Evolutionary conservation across 2,329 filamentous ascomycete species (phyloP), one percentile per base, ranked within the genome.

Genomic region (Lachnellula subtilissima): DNA sequence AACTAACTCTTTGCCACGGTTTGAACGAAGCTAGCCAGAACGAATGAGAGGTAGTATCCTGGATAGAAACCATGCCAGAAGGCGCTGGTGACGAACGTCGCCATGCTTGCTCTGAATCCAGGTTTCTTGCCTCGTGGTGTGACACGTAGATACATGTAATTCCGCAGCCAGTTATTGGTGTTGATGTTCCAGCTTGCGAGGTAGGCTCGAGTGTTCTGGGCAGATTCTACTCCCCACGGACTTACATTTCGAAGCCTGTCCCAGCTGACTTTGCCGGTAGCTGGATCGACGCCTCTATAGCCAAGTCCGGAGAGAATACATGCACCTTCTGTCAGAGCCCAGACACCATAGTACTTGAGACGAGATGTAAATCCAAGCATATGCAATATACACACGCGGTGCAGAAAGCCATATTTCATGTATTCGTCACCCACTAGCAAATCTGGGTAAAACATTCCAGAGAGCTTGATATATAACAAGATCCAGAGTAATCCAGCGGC

Each of bases 31-130:
- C 91, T 91, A 1, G 89, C 94, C 7, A 97, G 79, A 42, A 97
- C 75, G 67, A 99, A 99, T 5, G 88, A 82, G 58, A 99, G 75
- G 72, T 97, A 97, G 73, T 99, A 99, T 5, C 94, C 94, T 0
- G 94, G 93, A 64, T 96, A 95, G 74, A 99, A 99, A 32, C 94
- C 94, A 69, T 99, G 94, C 94, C 94, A 99, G 64, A 97, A 87
- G 3, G 94, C 93, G 68, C 91, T 96, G 19, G 94, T 97, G 6
- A 85, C 83, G 70, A 99, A 99, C 0, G 94, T 99, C 36, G 91
- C 91, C 76, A 99, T 76, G 67, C 89, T 97, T 50, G 94, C 94
- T 57, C 92, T 82, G 76, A 99, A 99, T 1, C 94, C 94, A 9
- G 94, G 94, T 72, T 97, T 99, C 78, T 91, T 94, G 53, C 94